Evolutionary conservation across 73 alveolate species (phyloP), one percentile per base, ranked within the genome.

Genomic region (Paramecium octaurelia): DNA sequence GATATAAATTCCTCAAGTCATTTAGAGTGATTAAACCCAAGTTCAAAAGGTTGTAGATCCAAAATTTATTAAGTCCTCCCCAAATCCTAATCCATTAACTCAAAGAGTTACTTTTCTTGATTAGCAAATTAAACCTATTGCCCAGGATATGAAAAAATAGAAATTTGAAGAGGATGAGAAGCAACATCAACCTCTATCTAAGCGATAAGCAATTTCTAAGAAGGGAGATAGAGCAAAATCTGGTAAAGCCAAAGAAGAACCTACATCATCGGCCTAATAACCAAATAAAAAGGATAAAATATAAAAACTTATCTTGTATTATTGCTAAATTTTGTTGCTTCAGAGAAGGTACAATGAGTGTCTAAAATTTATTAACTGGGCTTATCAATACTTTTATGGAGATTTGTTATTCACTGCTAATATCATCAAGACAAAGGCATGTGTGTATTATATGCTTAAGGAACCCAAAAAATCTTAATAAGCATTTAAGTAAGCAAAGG

Each of bases 401-500:
- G 91, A 80, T 80, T 10, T 24, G 2, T 27, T 80, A 18, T 80
- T 80, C 12, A 42, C 57, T 14, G 91, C 76, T 11, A 80, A 80
- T 80, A 46, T 80, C 0, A 40, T 80, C 20, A 80, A 80, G 18
- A 80, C 91, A 14, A 48, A 42, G 24, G 91, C 76, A 21, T 80
- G 91, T 80, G 76, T 48, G 7, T 80, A 80, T 35, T 80, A 80
- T 24, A 80, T 80, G 91, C 57, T 31, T 14, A 80, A 80, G 12
- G 91, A 80, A 43, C 64, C 43, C 2, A 31, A 59, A 12, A 80
- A 80, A 80, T 34, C 91, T 2, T 31, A 80, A 80, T 29, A 40
- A 80, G 91, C 91, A 14, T 80, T 80, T 21, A 80, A 80, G 46
- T 80, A 80, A 48, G 91, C 91, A 20, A 80, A 80, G 29, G 91